A percentile compares a stretch with the other conserved stretches of the same genome.
Evolutionary conservation across 2,329 filamentous ascomycete genomes (phyloP).

Genomic region (Sporothrix mexicana): DNA sequence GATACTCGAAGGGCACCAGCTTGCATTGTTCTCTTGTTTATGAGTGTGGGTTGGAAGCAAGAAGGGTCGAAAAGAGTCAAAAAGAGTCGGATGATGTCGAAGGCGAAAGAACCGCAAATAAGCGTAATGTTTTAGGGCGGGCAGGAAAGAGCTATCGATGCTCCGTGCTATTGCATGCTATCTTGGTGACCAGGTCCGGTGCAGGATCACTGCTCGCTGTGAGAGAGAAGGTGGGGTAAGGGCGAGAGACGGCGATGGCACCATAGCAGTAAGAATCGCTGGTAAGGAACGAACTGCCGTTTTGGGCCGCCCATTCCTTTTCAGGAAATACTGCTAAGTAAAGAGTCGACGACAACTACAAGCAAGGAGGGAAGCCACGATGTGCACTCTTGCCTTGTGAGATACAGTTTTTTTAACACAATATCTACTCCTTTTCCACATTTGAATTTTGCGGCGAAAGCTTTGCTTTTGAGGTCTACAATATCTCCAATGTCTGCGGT

Average conservation of each 20-base stretch:
- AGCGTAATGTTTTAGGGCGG: neutral
- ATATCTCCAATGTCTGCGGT: neutral
- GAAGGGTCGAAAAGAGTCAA: neutral
- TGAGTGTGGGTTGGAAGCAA: neutral
- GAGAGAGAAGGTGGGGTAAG: conserved; percentile 10
- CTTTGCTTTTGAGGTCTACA: neutral
- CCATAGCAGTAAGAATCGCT: neutral
- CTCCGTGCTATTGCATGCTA: neutral
- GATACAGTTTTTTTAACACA: neutral
- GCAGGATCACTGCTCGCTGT: neutral
- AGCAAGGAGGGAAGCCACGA: neutral
- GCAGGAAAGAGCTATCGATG: conserved; percentile 14
- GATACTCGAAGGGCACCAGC: conserved; percentile 2
- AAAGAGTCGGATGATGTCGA: neutral
- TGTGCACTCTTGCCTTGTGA: neutral
- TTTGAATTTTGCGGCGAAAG: no score
- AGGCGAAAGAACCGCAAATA: neutral
- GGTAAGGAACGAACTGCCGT: neutral
- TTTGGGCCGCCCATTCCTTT: conserved; percentile 19
- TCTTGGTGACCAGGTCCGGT: neutral
- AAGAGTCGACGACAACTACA: neutral
- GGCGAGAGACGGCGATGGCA: conserved; percentile 13
- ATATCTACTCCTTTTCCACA: no score
- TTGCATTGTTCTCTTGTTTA: conserved; percentile 13
- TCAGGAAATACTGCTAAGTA: neutral